Evolutionary conservation across 768 basidiomycete genomes (phyloP).

Genomic region (Botryobasidium botryosum): DNA sequence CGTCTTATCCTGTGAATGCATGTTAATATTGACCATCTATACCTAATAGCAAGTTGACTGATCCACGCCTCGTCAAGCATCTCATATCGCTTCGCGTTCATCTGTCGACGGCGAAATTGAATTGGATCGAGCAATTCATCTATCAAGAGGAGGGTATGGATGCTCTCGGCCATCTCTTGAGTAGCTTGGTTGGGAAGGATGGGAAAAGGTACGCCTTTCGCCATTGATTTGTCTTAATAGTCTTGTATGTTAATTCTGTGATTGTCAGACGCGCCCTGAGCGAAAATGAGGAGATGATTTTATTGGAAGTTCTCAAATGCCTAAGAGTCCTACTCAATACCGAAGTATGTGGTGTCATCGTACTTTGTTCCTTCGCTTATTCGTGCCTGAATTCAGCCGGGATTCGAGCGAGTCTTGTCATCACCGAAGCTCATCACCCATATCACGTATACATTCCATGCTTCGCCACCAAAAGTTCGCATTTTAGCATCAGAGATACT

Average conservation of each 20-base stretch:
- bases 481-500: conserved; percentile 59
- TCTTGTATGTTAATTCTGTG: not conserved
- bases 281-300: conserved; percentile 48
- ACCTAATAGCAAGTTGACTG: conserved; percentile 27
- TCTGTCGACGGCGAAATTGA: conserved; percentile 62
- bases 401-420: conserved; percentile 48
- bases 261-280: conserved; percentile 18
- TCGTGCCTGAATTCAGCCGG: conserved; percentile 29
- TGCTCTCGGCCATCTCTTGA: conserved; percentile 39
- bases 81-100: conserved; percentile 72
- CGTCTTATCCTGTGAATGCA: not conserved
- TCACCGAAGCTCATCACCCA: conserved; percentile 51
- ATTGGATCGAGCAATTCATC: conserved; percentile 71
- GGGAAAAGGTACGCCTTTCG: no score
- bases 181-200: conserved; percentile 44
- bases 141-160: conserved; percentile 45
- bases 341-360: conserved; percentile 33
- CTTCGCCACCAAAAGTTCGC: conserved; percentile 48
- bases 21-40: not conserved
- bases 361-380: no score
- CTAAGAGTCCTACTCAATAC: conserved; percentile 73
- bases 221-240: not conserved
- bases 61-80: conserved; percentile 52
- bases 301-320: conserved; percentile 64
- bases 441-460: conserved; percentile 53